These are phyloP conservation scores for Ramaria sp. DNA, from an alignment of 768 basidiomycete species.

Conservation along the genomic window DNA sequence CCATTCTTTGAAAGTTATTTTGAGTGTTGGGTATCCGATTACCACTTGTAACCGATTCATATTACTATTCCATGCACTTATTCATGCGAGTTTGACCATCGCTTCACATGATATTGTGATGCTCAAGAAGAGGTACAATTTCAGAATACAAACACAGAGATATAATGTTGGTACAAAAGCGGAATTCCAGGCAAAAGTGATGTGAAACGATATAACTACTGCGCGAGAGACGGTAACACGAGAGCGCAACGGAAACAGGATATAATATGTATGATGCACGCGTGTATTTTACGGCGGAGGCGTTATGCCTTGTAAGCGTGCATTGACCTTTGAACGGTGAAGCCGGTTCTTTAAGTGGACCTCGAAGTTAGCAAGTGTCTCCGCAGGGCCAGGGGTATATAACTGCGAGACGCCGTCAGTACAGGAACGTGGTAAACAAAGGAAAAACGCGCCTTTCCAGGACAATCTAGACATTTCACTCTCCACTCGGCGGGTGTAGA, in stretches of 20 bases:
- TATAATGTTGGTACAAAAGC: neutral
- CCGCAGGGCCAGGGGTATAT: slow-evolving; percentile 83
- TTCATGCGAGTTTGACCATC: too few species aligned
- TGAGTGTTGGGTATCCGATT: too few species aligned
- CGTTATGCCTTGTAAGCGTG: slow-evolving; percentile 26
- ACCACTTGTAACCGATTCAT: too few species aligned
- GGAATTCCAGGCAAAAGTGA: neutral
- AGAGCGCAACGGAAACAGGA: neutral
- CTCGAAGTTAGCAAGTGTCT: slow-evolving; percentile 83
- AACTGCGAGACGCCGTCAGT: slow-evolving; percentile 33
- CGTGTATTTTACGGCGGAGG: neutral
- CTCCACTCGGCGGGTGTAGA: slow-evolving; percentile 70
- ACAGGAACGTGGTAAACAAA: neutral
- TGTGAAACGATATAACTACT: neutral
- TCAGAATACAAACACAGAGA: neutral
- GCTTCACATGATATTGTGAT: too few species aligned
- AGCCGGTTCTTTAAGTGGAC: slow-evolving; percentile 83
- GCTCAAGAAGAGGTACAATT: neutral
- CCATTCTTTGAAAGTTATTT: too few species aligned
- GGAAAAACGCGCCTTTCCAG: slow-evolving; percentile 61
- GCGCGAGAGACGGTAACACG: neutral
- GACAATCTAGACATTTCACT: slow-evolving; percentile 84
- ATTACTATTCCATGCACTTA: too few species aligned
- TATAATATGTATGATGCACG: too few species aligned
- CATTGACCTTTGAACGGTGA: slow-evolving; percentile 65